Conservation (phyloP, 2,329 filamentous ascomycete genomes). For the Purpureocillium takamizusanense region DNA sequence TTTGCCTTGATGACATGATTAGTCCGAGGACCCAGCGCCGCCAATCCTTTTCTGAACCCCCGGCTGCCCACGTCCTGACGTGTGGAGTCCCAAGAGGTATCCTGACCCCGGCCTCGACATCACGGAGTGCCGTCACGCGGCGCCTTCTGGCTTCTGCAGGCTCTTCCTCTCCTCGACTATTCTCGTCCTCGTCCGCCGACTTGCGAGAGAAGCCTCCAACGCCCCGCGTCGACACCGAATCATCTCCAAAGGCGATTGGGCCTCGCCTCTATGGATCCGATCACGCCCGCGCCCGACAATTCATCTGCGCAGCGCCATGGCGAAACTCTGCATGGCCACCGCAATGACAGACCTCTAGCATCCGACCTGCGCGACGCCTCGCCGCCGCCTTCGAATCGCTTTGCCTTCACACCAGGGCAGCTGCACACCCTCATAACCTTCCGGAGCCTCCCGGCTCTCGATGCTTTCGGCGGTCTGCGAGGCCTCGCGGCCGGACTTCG, state of each 20-base stretch:
- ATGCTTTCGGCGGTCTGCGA: constrained; percentile 41
- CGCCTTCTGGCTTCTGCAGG: no score
- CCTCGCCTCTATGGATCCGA: constrained; percentile 5
- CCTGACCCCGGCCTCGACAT: not conserved
- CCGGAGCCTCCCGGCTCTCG: constrained; percentile 37
- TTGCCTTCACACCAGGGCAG: constrained; percentile 45
- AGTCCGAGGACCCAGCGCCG: not conserved
- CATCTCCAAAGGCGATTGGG: not conserved
- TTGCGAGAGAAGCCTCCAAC: no score
- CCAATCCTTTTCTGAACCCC: not conserved
- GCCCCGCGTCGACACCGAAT: no score
- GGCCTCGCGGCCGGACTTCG: constrained; percentile 43
- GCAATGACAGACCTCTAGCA: constrained; percentile 4
- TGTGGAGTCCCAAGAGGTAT: no score
- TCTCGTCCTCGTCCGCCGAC: no score
- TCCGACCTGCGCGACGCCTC: constrained; percentile 17
- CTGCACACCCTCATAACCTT: constrained; percentile 44
- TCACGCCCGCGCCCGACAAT: constrained; percentile 1
- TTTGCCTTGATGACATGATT: not conserved
- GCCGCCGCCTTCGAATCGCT: constrained; percentile 28
- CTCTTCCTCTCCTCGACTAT: no score
- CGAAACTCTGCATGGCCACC: constrained; percentile 5
- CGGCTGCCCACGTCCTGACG: no score
- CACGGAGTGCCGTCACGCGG: no score
- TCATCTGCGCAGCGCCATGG: not conserved